phyloP scores from a whole-genome alignment of 2,329 filamentous ascomycete genomes.

The Paracoccidioides brasiliensis region DNA sequence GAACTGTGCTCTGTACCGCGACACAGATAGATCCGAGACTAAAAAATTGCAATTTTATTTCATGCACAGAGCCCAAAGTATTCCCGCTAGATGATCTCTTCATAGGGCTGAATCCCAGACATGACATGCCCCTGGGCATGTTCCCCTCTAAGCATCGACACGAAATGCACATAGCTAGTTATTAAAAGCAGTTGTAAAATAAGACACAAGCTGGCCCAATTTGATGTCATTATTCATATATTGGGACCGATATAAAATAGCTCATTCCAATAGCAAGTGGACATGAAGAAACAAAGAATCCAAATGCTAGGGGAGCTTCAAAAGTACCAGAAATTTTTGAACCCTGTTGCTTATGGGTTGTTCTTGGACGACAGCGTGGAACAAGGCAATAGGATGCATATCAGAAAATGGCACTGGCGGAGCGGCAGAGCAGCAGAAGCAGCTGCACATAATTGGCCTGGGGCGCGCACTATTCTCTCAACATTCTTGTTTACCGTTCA shows the following conservation, averaged over 20 bases:
- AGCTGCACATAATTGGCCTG: neutral
- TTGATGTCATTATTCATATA: neutral
- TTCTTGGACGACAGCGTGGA: neutral
- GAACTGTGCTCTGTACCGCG: conserved; percentile 28
- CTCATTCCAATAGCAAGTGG: neutral
- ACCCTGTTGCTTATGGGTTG: neutral
- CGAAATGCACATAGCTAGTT: neutral
- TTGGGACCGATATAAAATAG: neutral
- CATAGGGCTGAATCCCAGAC: conserved; percentile 34
- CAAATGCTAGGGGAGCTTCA: neutral
- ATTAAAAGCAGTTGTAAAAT: neutral
- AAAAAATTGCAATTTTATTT: conserved; percentile 37
- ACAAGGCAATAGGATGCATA: neutral
- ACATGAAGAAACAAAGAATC: neutral
- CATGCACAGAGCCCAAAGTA: conserved; percentile 44
- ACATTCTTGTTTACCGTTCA: no score
- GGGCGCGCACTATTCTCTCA: no score
- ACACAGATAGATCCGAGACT: conserved; percentile 35
- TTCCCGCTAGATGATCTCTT: conserved; percentile 32
- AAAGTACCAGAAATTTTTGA: neutral
- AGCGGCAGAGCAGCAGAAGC: neutral
- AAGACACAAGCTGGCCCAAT: neutral
- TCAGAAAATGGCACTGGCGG: neutral
- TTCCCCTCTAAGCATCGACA: neutral
- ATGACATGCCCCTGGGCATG: conserved; percentile 3